Evolutionary conservation across 352 stramenopile genomes (phyloP), one percentile per base, ranked within the genome.

Genomic region (Phytophthora lateralis): DNA sequence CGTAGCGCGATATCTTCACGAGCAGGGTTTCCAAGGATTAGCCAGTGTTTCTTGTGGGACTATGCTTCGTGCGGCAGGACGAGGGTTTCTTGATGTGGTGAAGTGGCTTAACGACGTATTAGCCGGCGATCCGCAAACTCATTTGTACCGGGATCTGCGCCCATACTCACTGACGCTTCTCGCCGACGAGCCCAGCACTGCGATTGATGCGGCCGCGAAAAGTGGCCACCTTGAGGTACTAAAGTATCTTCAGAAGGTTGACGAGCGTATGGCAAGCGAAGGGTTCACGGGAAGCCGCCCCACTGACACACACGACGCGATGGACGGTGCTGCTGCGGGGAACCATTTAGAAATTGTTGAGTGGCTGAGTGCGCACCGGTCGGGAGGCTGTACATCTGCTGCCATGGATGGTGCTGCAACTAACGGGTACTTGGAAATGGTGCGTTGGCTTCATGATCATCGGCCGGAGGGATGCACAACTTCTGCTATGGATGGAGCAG

Each of bases 51-150:
- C 63, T 17, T 42, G 50, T 27, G 59, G 63, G 27, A 75, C 66
- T 43, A 75, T 71, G 66, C 56, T 71, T 52, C 64, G 60, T 34
- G 66, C 66, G 1, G 66, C 66, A 6, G 66, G 64, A 3, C 46
- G 57, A 15, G 68, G 68, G 2, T 73, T 64, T 50, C 24, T 76
- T 34, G 53, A 67, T 39, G 68, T 70, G 6, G 68, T 75, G 4
- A 41, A 60, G 46, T 75, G 67, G 67, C 29, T 75, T 7, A 57
- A 74, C 29, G 39, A 49, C 11, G 56, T 62, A 18, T 71, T 71
- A 55, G 48, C 37, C 10, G 30, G 21, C 17, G 48, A 66, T 18
- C 9, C 50, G 20, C 37, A 42, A 35, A 51, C 12, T 9, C 20
- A 71, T 56, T 50, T 71, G 46, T 67, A 71, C 50, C 53, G 43